Evolutionary conservation across 371 early-diverging fungal genomes (phyloP), one percentile per base, ranked within the genome.

Genomic region (Syncephalis plumigaleata): DNA sequence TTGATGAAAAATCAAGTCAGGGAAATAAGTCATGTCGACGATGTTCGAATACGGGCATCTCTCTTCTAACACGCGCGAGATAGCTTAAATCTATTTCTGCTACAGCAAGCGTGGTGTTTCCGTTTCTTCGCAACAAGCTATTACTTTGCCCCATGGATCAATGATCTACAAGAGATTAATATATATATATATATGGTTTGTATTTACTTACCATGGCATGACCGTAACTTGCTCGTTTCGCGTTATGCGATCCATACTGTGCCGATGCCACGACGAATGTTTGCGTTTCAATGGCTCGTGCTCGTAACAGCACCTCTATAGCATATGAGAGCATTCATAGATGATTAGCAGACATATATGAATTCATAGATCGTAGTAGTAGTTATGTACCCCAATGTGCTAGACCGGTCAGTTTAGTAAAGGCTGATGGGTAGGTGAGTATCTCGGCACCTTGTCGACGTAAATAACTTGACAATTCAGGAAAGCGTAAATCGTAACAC

Each of bases 251-350:
- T 8, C 91, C 90, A 4, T 68, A 64, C 44, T 87, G 90, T 2
- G 82, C 85, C 15, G 86, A 57, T 55, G 55, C 55, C 26, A 67
- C 39, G n/a, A 82, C 82, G 49, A 70, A 82, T 2, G 66, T 60
- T 49, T 90, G 90, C 1, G 79, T 86, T 53, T 90, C 91, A 39
- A 90, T 86, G 0, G 91, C 91, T 40, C 91, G 68, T 7, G 87
- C 81, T 8, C 84, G 67, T 38, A 90, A 58, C 18, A 90, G 68
- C 0, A 73, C 49, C 54, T 86, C 82, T 75, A 48, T 26, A 46
- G n/a, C 3, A 24, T 20, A 37, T 39, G 25, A 22, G 20, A 37
- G n/a, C 9, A 44, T n/a, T n/a, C n/a, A n/a, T n/a, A 3, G 15
- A 13, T 26, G 11, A 25, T 37, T n/a, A 36, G n/a, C 42, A 24